Conservation (phyloP, 768 basidiomycete genomes). For the Pluteus cervinus region DNA sequence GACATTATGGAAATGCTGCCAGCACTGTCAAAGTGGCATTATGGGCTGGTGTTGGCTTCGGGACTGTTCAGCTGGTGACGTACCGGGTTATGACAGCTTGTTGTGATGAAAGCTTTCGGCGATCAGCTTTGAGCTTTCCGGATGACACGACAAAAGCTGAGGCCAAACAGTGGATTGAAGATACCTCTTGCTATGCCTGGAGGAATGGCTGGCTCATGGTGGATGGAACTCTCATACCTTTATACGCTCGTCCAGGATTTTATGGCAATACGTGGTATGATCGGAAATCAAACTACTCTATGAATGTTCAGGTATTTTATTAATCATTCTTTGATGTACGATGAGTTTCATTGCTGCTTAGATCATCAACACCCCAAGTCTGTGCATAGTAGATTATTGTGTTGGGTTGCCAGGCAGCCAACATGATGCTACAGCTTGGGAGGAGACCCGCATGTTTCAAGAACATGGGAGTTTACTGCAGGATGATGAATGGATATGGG, state of each 20-base stretch:
- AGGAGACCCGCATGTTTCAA: conserved; percentile 16
- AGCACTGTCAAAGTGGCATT: background rate
- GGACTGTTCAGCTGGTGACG: conserved; percentile 11
- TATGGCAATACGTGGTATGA: conserved; percentile 32
- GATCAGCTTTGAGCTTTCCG: conserved; percentile 21
- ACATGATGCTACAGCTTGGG: conserved; percentile 27
- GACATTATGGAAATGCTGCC: conserved; percentile 2
- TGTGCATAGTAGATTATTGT: conserved; percentile 21
- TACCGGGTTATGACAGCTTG: conserved; percentile 21
- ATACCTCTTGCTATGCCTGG: conserved; percentile 26
- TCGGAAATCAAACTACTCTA: conserved; percentile 29
- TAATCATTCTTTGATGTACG: background rate
- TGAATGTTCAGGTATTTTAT: conserved; percentile 27
- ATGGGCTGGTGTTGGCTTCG: background rate
- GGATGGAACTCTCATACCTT: conserved; percentile 32
- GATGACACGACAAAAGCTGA: conserved; percentile 21
- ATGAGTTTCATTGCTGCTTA: conserved; percentile 8
- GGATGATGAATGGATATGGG: conserved; percentile 21
- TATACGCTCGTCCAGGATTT: conserved; percentile 20
- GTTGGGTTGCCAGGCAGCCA: conserved; percentile 24
- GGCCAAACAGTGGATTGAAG: conserved; percentile 32
- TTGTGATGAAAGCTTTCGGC: conserved; percentile 15
- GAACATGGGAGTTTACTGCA: conserved; percentile 14
- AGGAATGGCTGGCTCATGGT: conserved; percentile 27
- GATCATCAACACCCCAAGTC: conserved; percentile 9